A percentile compares a stretch with the other conserved stretches of the same genome.
These are phyloP conservation scores for Takakia lepidozioides DNA, from an alignment of 225 moss, liverwort and hornwort species.

Conservation along the genomic window DNA sequence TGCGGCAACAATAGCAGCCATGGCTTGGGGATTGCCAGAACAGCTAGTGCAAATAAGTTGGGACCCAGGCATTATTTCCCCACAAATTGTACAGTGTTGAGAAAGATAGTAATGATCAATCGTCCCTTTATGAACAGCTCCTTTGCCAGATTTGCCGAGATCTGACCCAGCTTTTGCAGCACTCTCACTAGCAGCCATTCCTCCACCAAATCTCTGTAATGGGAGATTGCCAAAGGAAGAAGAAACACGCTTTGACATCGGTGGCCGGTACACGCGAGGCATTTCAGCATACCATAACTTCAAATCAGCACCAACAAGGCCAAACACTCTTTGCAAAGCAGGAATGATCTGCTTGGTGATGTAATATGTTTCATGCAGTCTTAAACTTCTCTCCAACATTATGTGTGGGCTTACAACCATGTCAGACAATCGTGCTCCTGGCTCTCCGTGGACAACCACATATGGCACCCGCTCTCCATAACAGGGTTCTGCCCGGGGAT, in stretches of 20 bases:
- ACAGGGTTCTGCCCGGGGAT: slow-evolving; percentile 92
- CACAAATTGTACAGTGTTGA: slow-evolving; percentile 83
- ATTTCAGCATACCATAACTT: slow-evolving; percentile 84
- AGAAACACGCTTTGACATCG: slow-evolving; percentile 68
- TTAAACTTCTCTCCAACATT: slow-evolving; percentile 57
- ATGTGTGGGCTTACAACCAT: slow-evolving; percentile 91
- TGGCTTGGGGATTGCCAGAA: slow-evolving; percentile 44
- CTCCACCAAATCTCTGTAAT: no score
- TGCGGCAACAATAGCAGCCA: slow-evolving; percentile 52
- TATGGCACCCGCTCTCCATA: slow-evolving; percentile 92
- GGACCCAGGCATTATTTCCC: slow-evolving; percentile 76
- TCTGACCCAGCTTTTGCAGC: slow-evolving; percentile 10
- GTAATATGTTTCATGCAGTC: slow-evolving; percentile 95
- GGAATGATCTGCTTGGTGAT: slow-evolving; percentile 99
- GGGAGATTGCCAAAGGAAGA: no score
- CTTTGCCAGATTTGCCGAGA: slow-evolving; percentile 22
- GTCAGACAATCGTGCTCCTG: slow-evolving; percentile 89
- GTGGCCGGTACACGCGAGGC: slow-evolving; percentile 80
- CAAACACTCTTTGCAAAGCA: slow-evolving; percentile 84
- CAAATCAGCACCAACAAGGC: slow-evolving; percentile 86
- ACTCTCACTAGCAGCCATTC: slow-evolving; percentile 28
- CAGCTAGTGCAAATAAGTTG: slow-evolving; percentile 72
- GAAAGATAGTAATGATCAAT: slow-evolving; percentile 95
- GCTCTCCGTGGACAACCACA: slow-evolving; percentile 93
- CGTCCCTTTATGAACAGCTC: slow-evolving; percentile 51